A percentile compares a stretch with the other conserved stretches of the same genome.
These are phyloP conservation scores for Cystobasidium onofrii DNA, from an alignment of 768 basidiomycete species.

Conservation along the genomic window DNA sequence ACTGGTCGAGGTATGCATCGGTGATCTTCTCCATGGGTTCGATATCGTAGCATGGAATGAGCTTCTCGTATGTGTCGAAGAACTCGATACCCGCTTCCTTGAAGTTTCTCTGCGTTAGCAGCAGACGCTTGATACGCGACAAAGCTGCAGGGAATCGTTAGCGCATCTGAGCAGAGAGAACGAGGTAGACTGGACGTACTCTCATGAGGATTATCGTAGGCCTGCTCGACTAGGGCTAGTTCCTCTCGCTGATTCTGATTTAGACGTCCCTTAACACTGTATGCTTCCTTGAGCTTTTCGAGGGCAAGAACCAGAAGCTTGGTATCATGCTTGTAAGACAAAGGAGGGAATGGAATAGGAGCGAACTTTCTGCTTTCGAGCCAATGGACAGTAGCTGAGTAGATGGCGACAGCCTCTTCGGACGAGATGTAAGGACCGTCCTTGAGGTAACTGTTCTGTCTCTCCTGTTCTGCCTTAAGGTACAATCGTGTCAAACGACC, in stretches of 20 bases:
- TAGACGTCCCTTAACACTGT: slow-evolving; percentile 91
- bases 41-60: slow-evolving; percentile 97
- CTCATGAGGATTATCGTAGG: slow-evolving; percentile 98
- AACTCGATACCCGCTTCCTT: slow-evolving; percentile 84
- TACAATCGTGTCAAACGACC: slow-evolving; percentile 95
- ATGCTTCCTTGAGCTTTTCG: slow-evolving; percentile 97
- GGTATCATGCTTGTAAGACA: slow-evolving; percentile 98
- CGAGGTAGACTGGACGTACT: slow-evolving; percentile 53
- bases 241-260: slow-evolving; percentile 99
- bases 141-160: slow-evolving; percentile 51
- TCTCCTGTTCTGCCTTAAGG: slow-evolving; percentile 96
- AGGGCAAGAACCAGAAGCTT: slow-evolving; percentile 91
- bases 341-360: slow-evolving; percentile 97
- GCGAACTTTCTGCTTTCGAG: slow-evolving; percentile 95
- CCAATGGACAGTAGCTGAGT: slow-evolving; percentile 98
- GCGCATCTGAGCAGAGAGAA: neutral
- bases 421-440: slow-evolving; percentile 98
- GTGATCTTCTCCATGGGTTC: slow-evolving; percentile 99
- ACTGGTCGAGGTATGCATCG: slow-evolving; percentile 97
- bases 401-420: slow-evolving; percentile 97
- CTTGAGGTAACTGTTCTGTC: slow-evolving; percentile 96
- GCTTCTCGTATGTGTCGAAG: slow-evolving; percentile 64
- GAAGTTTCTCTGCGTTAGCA: slow-evolving; percentile 95
- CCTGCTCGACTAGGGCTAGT: slow-evolving; percentile 93
- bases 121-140: slow-evolving; percentile 92